Base-by-base conservation (phyloP, 495 filamentous ascomycete species). In the Penicillium robsamsonii region DNA sequence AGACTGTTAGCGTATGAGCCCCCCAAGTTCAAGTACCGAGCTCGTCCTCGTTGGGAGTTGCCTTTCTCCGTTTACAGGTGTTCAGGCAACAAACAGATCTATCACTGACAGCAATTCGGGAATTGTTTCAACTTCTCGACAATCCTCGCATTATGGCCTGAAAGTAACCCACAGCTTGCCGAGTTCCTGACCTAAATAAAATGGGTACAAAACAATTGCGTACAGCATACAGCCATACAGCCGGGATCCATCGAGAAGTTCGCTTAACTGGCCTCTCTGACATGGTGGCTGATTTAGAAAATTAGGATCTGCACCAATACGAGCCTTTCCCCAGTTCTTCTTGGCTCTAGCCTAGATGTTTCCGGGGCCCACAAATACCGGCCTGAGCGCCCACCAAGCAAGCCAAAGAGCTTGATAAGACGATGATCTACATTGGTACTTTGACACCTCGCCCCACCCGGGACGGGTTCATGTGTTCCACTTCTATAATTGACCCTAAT, bases 261-360 rank as follows among this genome's bases (percentile, higher is more conserved):
- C 22, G 0, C 29, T 17, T 12, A 49, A 8, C n/a, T 42, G 40
- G 44, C 11, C 18, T 41, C 35, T 18, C 27, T 54, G 45, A 22
- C 11, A 43, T 42, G 30, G 25, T 42, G 30, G 41, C 40, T 41
- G 7, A 29, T 15, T 29, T 30, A 10, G 43, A 43, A 49, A 49
- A 58, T 61, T 56, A 20, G 2, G 61, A 64, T 64, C 61, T 56
- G 20, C 61, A 45, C 11, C 10, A 29, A 53, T 58, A 58, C 58
- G 50, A 57, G 48, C 10, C 11, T 40, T 31, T 35, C 44, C 49
- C 40, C 35, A 25, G 4, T 27, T 27, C 25, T 29, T 50, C 35
- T 38, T 9, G 18, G 11, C 25, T 33, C 37, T 2, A 20, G n/a
- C 31, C 9, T 35, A 31, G 40, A 53, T n/a, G 40, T 44, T 53